phyloP scores from a whole-genome alignment of 2,329 filamentous ascomycete genomes.

The Scedosporium apiospermum region DNA sequence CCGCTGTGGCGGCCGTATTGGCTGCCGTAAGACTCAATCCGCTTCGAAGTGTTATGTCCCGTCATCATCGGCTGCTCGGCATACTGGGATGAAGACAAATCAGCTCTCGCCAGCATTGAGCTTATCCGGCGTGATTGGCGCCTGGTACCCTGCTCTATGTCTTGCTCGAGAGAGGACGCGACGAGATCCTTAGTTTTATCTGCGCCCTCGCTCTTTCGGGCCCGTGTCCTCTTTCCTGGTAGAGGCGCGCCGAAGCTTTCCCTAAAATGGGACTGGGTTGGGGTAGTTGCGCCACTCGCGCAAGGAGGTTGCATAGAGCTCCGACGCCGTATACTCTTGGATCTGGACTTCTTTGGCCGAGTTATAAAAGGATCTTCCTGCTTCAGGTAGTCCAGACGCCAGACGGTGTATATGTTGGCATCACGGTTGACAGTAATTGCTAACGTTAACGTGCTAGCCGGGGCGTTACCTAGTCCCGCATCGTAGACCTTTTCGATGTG shows the following conservation, averaged over 20 bases:
- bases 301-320: conserved; percentile 59
- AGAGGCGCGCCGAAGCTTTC: conserved; percentile 65
- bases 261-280: conserved; percentile 58
- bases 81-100: conserved; percentile 79
- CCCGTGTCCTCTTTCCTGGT: conserved; percentile 36
- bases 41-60: conserved; percentile 38
- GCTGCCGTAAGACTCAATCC: conserved; percentile 66
- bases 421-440: conserved; percentile 75
- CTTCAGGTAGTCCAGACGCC: conserved; percentile 70
- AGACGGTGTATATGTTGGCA: conserved; percentile 70
- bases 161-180: conserved; percentile 62
- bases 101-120: conserved; percentile 78
- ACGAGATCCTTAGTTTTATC: conserved; percentile 45
- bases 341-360: conserved; percentile 33
- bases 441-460: conserved; percentile 51
- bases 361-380: conserved; percentile 50
- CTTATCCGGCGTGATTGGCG: conserved; percentile 72
- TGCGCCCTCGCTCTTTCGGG: conserved; percentile 39
- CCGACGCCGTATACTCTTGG: conserved; percentile 41
- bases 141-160: conserved; percentile 46
- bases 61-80: conserved; percentile 48
- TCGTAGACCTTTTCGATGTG: conserved; percentile 65
- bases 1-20: conserved; percentile 51
- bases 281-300: conserved; percentile 67
- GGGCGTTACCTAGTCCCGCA: conserved; percentile 29